Evolutionary conservation across 2,329 filamentous ascomycete genomes (phyloP).

Genomic region (Kalmusia sp.): DNA sequence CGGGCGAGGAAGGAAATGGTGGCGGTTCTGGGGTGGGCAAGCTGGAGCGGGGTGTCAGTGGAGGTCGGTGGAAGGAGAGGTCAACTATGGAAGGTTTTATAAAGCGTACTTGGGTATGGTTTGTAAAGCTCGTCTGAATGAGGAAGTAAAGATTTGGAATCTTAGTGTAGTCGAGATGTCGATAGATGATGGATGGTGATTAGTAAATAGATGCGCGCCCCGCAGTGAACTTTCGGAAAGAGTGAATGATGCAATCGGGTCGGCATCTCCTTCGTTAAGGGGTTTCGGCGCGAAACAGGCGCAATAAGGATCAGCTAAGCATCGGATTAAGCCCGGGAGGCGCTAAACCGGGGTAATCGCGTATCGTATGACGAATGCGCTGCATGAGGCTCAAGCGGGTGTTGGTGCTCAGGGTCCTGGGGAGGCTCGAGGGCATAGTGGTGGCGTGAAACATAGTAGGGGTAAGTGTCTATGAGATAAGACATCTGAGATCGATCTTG

Average conservation of each 20-base stretch:
- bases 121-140: neutral
- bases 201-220: slow-evolving; percentile 38
- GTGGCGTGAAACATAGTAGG: neutral
- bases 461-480: too few species aligned
- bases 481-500: neutral
- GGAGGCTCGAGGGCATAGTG: neutral
- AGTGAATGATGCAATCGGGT: slow-evolving; percentile 42
- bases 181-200: slow-evolving; percentile 16
- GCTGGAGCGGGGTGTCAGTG: neutral
- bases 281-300: slow-evolving; percentile 12
- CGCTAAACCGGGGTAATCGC: slow-evolving; percentile 14
- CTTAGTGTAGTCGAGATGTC: slow-evolving; percentile 3
- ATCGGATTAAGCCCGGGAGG: neutral
- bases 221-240: slow-evolving; percentile 24
- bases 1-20: slow-evolving; percentile 73
- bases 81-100: neutral
- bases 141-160: slow-evolving; percentile 26
- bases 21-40: slow-evolving; percentile 32
- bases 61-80: neutral
- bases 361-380: slow-evolving; percentile 13
- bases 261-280: slow-evolving; percentile 9
- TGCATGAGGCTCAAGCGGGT: neutral
- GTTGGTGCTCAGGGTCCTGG: neutral
- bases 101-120: neutral
- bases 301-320: slow-evolving; percentile 23